Evolutionary conservation across 306 rosid genomes (phyloP), one percentile per base, ranked within the genome.

Genomic region (Inga leiocalycina): DNA sequence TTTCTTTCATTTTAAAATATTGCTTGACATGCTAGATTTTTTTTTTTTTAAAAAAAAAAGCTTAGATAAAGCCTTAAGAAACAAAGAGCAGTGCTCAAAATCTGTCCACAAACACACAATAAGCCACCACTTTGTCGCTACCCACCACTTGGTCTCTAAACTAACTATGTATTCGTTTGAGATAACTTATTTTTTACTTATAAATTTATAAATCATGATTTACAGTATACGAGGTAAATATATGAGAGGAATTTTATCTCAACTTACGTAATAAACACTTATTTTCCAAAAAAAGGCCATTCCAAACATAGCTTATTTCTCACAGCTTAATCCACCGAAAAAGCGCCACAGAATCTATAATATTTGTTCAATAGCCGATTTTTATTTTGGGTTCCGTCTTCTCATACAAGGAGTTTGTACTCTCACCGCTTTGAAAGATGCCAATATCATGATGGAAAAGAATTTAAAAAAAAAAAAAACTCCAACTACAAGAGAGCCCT

Each of bases 401-500:
- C 43, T 4, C 76, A 22, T 61, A 22, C n/a, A 14, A 65, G 66
- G 73, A 79, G 19, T 68, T 76, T 83, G 75, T 76, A 76, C 84
- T 80, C 48, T 80, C 70, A 78, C 52, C 15, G 37, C 69, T 81
- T 62, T 75, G 73, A 76, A 48, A 71, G 14, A 61, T 22, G 3
- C 5, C 16, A 61, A 61, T 34, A 61, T 17, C 61, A 9, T 45
- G 81, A 71, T 19, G 78, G 3, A 57, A 87, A 66, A 45, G 61
- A 24, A 24, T 5, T 19, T 8, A 35, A 44, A 44, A 44, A 44
- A 44, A 44, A 44, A 44, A 48, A 48, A 48, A 48, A 84, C 30
- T 66, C 81, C 85, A 77, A 72, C 35, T 10, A 80, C 11, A 6
- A 15, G n/a, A 54, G 20, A 15, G 24, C 61, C 9, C 61, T 54